phyloP scores from a whole-genome alignment of 768 basidiomycete genomes.

The Boletus vermiculosoides region DNA sequence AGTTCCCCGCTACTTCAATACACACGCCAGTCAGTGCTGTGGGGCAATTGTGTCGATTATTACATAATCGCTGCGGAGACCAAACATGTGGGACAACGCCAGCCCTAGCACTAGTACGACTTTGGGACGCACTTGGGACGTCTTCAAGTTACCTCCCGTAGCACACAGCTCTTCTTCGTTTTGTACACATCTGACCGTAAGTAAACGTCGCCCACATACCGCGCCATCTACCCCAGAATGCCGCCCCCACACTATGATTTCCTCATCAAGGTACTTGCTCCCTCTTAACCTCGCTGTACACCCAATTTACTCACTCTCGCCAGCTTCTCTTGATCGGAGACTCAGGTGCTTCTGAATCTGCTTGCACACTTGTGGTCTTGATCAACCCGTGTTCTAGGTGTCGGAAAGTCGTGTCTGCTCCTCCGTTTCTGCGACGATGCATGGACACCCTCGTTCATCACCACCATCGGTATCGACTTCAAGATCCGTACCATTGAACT shows the following conservation, averaged over 20 bases:
- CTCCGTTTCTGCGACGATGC: conserved; percentile 98
- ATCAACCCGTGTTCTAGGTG: conserved; percentile 51
- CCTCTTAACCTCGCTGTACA: conserved; percentile 7
- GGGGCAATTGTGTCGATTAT: conserved; percentile 4
- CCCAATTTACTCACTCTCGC: conserved; percentile 1
- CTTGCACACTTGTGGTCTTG: not conserved
- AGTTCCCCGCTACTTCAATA: no score
- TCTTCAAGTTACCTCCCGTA: no score
- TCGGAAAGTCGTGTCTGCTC: conserved; percentile 95
- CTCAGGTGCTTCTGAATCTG: conserved; percentile 57
- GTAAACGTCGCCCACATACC: not conserved
- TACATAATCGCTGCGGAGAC: conserved; percentile 25
- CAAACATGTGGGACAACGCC: not conserved
- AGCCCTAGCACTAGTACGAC: not conserved
- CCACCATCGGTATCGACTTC: conserved; percentile 99
- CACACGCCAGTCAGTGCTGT: no score
- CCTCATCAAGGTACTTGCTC: conserved; percentile 71
- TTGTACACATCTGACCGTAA: not conserved
- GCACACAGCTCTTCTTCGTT: not conserved
- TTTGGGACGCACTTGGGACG: no score
- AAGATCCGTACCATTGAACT: conserved; percentile 99
- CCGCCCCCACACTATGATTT: conserved; percentile 97
- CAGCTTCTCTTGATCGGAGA: conserved; percentile 95
- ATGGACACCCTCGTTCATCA: conserved; percentile 99
- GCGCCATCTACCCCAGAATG: conserved; percentile 44